A percentile compares a stretch with the other conserved stretches of the same genome.
These are phyloP conservation scores for Ulvella scutata DNA, from an alignment of 139 green algal genomes.

Conservation along the genomic window DNA sequence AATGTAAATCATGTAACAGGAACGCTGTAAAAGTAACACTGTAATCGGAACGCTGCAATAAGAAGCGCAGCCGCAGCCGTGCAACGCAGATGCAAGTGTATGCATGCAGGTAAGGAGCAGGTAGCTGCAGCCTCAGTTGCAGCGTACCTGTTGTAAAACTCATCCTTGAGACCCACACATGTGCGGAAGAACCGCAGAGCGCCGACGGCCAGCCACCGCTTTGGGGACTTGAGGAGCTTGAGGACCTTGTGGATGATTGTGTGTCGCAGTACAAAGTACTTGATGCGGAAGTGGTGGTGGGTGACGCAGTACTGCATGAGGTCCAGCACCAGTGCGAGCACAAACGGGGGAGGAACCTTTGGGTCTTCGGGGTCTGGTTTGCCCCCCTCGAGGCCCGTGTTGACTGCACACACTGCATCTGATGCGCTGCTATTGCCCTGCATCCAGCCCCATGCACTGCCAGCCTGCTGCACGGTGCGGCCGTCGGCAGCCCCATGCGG, in stretches of 20 bases:
- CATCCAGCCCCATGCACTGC: neutral
- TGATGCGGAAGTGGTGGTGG: slow-evolving; percentile 76
- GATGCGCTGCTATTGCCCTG: neutral
- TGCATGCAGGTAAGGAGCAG: slow-evolving; percentile 9
- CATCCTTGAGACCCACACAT: slow-evolving; percentile 70
- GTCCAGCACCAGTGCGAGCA: slow-evolving; percentile 68
- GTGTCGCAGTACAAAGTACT: slow-evolving; percentile 73
- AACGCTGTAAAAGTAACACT: neutral
- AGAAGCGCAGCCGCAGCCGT: neutral
- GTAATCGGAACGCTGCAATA: neutral
- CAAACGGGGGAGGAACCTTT: slow-evolving; percentile 18
- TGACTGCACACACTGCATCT: neutral
- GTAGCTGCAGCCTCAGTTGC: slow-evolving; percentile 30
- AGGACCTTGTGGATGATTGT: slow-evolving; percentile 78
- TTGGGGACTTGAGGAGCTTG: slow-evolving; percentile 49
- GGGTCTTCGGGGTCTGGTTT: neutral
- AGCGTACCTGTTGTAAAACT: slow-evolving; percentile 56
- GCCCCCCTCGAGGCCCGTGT: neutral
- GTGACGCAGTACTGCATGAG: slow-evolving; percentile 90
- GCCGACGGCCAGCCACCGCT: slow-evolving; percentile 73
- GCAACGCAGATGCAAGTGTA: neutral
- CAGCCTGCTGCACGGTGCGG: neutral
- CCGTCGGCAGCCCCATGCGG: neutral
- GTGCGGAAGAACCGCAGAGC: slow-evolving; percentile 86
- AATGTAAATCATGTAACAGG: no score